Base-by-base conservation (phyloP, 1,284 basidiomycete species). In the Schizophyllum amplum region DNA sequence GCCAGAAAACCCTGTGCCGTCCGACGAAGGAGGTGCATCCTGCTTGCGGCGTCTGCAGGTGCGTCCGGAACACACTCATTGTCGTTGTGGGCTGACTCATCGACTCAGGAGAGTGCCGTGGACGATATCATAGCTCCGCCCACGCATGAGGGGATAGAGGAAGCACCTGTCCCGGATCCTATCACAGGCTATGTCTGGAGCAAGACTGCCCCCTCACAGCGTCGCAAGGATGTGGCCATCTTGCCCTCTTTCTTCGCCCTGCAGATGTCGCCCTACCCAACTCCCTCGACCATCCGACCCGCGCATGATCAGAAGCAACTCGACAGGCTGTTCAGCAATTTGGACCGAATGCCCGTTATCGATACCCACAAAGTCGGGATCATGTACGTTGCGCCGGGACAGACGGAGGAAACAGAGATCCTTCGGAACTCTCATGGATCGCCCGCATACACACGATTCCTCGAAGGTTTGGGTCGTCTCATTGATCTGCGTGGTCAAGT, bases 311-410 rank as follows among this genome's bases (percentile, higher is more conserved):
- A 42, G 33, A 54, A 54, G 6, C 60, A 50, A 49, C 70, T 87
- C n/a, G 70, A 77, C 2, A 68, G 70, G 23, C 82, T 86, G 63
- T 78, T 95, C 63, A 77, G 82, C 15, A 82, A 79, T 4, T 79
- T 99, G 27, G 94, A 98, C 66, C 79, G 83, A 49, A 90, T 91
- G 55, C 94, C 95, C 0, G 94, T 98, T 60, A 97, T 99, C 61
- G 97, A 99, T 71, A 96, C 94, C 1, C 92, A 98, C 74, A 96
- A 97, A 72, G 90, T 99, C 47, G 97, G 94, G 2, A 90, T 99
- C 47, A 77, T 99, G 71, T 99, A 98, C 67, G 96, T 96, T 49
- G 96, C 90, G 0, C 92, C 94, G 1, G 92, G 92, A 0, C 97
- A 99, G 71, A 86, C 77, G 13, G 75, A 82, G 23, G 96, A 99